Base-by-base conservation (phyloP, 768 basidiomycete species). In the Tylopilus plumbeoviolaceoides region DNA sequence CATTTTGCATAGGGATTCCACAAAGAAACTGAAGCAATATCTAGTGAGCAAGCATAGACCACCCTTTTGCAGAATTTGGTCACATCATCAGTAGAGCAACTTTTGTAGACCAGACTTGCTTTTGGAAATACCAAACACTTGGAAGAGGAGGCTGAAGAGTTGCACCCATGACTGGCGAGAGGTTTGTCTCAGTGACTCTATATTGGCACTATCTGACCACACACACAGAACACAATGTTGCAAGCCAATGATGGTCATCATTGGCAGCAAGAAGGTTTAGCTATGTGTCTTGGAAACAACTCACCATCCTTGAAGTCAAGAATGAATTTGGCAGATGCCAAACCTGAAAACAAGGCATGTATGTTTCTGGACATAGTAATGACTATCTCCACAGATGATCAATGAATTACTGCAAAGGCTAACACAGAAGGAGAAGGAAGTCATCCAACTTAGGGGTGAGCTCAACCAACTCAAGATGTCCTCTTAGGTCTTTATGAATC, bases 341-440 rank as follows among this genome's bases (percentile, higher is more conserved):
- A 78, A 66, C 68, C 72, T 21, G 83, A 78, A 25, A 68, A 73
- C 20, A 87, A 88, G 74, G 87, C 81, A 60, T 46, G 72, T 35
- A 23, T 44, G 20, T 48, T 51, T 10, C 21, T 25, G 1, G 14
- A 41, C 45, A 17, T 35, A 39, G 49, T 33, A 52, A 15, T 12
- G 7, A 21, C 12, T 27, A 4, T 44, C n/a, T n/a, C n/a, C n/a
- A n/a, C n/a, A n/a, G n/a, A n/a, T n/a, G n/a, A n/a, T n/a, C n/a
- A n/a, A n/a, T 21, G 89, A 88, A 2, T 64, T 95, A 18, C 81
- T 92, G 8, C 89, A 91, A 61, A 82, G 89, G 10, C 75, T 95
- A 15, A 80, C 87, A 4, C 80, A 84, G 65, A 93, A 92, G 66
- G 93, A 97, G 72, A 91, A 88, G 61, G 83, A 93, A 67, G 88